Conservation (phyloP, 2,329 filamentous ascomycete species). For the Tolypocladium nubicola region DNA sequence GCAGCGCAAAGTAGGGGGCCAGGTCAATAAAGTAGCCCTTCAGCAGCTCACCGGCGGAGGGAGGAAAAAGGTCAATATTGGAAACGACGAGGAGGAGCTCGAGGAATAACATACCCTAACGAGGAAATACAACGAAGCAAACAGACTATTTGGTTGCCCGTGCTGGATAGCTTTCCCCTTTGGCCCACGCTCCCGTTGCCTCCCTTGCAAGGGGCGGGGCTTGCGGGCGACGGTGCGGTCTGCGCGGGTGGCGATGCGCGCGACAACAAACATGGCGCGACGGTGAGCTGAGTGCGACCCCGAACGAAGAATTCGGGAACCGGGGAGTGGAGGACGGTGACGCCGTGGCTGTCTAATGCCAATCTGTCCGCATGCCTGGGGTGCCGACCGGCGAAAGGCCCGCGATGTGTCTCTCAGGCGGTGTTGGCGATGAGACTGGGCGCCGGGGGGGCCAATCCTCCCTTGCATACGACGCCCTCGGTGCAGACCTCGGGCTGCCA, state of each 20-base stretch:
- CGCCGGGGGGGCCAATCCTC: constrained; percentile 12
- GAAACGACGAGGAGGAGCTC: constrained; percentile 53
- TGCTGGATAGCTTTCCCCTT: constrained; percentile 4
- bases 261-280: constrained; percentile 4
- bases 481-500: constrained; percentile 22
- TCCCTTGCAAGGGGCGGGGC: constrained; percentile 8
- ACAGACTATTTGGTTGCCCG: constrained; percentile 9
- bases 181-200: constrained; percentile 3
- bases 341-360: constrained; percentile 23
- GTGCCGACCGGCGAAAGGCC: constrained; percentile 3
- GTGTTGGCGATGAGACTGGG: constrained; percentile 13
- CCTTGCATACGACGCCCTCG: constrained; percentile 26
- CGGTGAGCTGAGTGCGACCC: constrained; percentile 7
- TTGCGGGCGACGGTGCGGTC: background rate
- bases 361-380: constrained; percentile 32
- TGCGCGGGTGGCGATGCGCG: background rate
- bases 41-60: constrained; percentile 78
- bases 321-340: constrained; percentile 11
- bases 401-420: constrained; percentile 6
- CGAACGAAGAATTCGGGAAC: constrained; percentile 17
- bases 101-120: constrained; percentile 16
- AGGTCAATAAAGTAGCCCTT: constrained; percentile 82
- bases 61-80: constrained; percentile 83
- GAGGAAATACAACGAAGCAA: constrained; percentile 1
- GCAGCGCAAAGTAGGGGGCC: constrained; percentile 87